Percentiles rank a stretch among this genome's conserved stretches.
Conservation (phyloP, 306 rosid species). For the Trifolium fragiferum region DNA sequence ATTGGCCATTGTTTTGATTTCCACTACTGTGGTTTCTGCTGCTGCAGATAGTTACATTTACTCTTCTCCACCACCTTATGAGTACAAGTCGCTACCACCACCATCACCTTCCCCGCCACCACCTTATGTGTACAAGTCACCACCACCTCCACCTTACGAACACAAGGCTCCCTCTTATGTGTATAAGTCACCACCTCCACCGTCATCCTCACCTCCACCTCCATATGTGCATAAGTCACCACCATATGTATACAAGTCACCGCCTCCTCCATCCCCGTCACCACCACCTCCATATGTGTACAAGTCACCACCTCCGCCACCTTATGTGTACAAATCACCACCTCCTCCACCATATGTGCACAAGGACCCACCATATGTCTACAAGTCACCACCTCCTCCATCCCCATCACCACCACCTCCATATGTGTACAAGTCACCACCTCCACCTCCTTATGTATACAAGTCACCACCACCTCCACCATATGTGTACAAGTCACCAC, state of each 20-base stretch:
- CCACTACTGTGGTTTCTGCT: slow-evolving; percentile 61
- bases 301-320: too few species aligned
- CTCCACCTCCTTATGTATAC: not conserved
- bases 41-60: slow-evolving; percentile 74
- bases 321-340: slow-evolving; percentile 26
- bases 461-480: too few species aligned
- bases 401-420: slow-evolving; percentile 50
- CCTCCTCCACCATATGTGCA: slow-evolving; percentile 35
- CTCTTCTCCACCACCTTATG: slow-evolving; percentile 64
- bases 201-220: slow-evolving; percentile 21
- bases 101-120: not conserved
- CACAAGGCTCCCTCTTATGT: not conserved
- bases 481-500: too few species aligned
- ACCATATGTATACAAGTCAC: slow-evolving; percentile 14
- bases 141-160: slow-evolving; percentile 40
- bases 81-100: slow-evolving; percentile 1
- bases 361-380: slow-evolving; percentile 43
- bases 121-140: not conserved
- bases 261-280: not conserved
- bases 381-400: slow-evolving; percentile 60
- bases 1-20: slow-evolving; percentile 60
- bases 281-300: slow-evolving; percentile 15
- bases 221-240: not conserved
- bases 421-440: slow-evolving; percentile 1
- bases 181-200: slow-evolving; percentile 45